phyloP scores from a whole-genome alignment of 106 monocot genomes.

The Dendrobium nobile region DNA sequence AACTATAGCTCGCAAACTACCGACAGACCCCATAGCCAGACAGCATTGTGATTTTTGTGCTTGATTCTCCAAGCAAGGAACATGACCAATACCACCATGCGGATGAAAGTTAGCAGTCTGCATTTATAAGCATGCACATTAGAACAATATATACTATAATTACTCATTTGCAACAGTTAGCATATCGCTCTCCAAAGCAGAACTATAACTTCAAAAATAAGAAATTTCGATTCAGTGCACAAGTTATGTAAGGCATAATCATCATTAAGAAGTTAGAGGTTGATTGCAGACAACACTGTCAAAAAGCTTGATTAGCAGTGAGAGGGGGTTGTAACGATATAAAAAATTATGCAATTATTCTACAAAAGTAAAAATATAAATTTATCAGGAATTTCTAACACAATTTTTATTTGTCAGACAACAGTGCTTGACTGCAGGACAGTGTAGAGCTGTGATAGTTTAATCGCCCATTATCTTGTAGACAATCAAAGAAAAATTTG shows the following conservation, averaged over 20 bases:
- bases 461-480: neutral
- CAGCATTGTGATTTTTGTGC: constrained; percentile 46
- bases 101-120: constrained; percentile 42
- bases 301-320: no score
- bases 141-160: neutral
- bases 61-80: constrained; percentile 50
- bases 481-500: neutral
- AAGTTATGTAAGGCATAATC: neutral
- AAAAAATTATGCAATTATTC: no score
- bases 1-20: constrained; percentile 70
- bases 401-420: no score
- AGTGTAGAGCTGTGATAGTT: neutral
- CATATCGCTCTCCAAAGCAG: no score
- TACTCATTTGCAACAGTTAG: no score
- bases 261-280: neutral
- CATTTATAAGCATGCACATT: neutral
- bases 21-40: constrained; percentile 74
- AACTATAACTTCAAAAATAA: no score
- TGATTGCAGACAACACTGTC: no score
- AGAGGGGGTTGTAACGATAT: no score
- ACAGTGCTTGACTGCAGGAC: no score
- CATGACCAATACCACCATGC: constrained; percentile 30
- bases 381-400: no score
- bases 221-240: no score
- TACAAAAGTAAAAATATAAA: no score